These are phyloP conservation scores for Starmerella sp. DNA, from an alignment of 805 yeast genomes.

Conservation along the genomic window DNA sequence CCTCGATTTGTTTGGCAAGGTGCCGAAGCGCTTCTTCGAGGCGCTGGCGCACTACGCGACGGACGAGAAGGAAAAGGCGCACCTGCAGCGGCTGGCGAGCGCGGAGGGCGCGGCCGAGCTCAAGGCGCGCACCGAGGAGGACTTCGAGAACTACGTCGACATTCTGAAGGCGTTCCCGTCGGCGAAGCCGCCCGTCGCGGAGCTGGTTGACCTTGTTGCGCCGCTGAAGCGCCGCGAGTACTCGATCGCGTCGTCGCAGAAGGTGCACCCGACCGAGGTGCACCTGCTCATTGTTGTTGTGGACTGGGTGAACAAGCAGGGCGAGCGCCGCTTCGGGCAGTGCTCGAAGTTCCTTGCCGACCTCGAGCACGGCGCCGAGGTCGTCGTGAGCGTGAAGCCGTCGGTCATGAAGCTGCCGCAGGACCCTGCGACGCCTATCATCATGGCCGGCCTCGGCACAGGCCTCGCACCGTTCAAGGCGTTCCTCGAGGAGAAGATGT, in stretches of 20 bases:
- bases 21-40: slow-evolving; percentile 90
- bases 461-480: slow-evolving; percentile 98
- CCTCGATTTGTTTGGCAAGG: slow-evolving; percentile 84
- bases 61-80: slow-evolving; percentile 53
- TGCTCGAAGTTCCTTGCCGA: slow-evolving; percentile 85
- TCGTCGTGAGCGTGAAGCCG: slow-evolving; percentile 90
- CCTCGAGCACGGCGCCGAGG: slow-evolving; percentile 64
- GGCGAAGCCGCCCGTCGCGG: slow-evolving; percentile 64
- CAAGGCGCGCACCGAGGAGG: slow-evolving; percentile 75
- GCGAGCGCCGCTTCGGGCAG: slow-evolving; percentile 83
- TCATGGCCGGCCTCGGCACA: slow-evolving; percentile 96
- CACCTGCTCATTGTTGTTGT: slow-evolving; percentile 90
- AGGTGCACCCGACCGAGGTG: slow-evolving; percentile 78
- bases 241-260: slow-evolving; percentile 94
- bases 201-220: slow-evolving; percentile 60
- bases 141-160: slow-evolving; percentile 70
- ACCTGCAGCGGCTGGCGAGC: slow-evolving; percentile 52
- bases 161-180: slow-evolving; percentile 66
- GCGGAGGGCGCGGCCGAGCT: slow-evolving; percentile 76
- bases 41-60: slow-evolving; percentile 60
- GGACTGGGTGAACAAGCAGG: slow-evolving; percentile 78
- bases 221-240: slow-evolving; percentile 94
- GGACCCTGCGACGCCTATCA: slow-evolving; percentile 73
- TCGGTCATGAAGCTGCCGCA: slow-evolving; percentile 95
- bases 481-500: slow-evolving; percentile 84